These are phyloP conservation scores for Solanum aculeatissimum DNA, from an alignment of 305 asterid species.

Conservation along the genomic window DNA sequence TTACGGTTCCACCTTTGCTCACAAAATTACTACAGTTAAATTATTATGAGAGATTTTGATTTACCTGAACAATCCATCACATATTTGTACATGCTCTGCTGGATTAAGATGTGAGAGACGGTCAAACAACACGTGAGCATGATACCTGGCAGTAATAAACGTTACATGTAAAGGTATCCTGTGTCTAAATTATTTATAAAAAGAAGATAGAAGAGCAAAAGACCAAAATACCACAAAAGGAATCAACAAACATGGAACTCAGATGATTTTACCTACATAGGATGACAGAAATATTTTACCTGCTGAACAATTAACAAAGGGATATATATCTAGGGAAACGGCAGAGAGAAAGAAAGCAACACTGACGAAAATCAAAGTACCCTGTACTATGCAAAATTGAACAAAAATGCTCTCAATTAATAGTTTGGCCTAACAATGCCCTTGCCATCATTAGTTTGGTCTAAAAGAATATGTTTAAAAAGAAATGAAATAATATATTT, in stretches of 20 bases:
- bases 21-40: not conserved
- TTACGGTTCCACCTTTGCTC: not conserved
- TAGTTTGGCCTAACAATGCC: too few species aligned
- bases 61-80: conserved; percentile 79
- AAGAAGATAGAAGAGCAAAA: not conserved
- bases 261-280: not conserved
- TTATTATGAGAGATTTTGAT: not conserved
- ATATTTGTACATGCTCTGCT: conserved; percentile 65
- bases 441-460: too few species aligned
- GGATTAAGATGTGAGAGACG: conserved; percentile 86
- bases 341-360: not conserved
- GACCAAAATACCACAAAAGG: not conserved
- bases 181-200: not conserved
- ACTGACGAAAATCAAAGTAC: not conserved
- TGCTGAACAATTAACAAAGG: not conserved
- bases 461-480: too few species aligned
- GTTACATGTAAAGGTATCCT: not conserved
- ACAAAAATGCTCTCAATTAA: too few species aligned
- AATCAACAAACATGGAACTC: not conserved
- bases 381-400: too few species aligned
- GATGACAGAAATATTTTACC: not conserved
- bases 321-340: not conserved
- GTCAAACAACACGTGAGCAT: conserved; percentile 71
- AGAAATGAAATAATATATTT: too few species aligned
- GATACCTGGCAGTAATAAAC: conserved; percentile 52